Percentiles rank a stretch among this genome's conserved stretches.
Conservation (phyloP, 495 filamentous ascomycete genomes). For the Neurospora cerealis region DNA sequence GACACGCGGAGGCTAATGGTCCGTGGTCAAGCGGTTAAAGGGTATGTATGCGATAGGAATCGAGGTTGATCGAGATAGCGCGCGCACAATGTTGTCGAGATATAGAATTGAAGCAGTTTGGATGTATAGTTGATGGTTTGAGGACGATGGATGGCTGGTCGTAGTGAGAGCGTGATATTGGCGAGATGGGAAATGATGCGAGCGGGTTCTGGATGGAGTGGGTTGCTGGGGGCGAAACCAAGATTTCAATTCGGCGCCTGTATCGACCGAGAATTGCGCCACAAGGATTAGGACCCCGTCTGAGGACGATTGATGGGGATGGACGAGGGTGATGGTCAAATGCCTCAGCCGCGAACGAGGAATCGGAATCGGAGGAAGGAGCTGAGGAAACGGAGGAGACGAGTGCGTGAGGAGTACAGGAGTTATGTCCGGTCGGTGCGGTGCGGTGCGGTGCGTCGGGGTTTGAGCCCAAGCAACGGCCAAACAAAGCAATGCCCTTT, state of each 20-base stretch:
- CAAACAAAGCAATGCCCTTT: neutral
- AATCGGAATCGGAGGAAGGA: neutral
- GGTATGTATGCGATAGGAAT: neutral
- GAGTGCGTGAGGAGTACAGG: neutral
- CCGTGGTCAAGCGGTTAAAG: neutral
- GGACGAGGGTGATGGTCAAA: conserved; percentile 15
- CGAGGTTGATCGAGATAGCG: neutral
- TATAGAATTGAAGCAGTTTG: neutral
- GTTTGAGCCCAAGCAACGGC: neutral
- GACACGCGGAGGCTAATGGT: neutral
- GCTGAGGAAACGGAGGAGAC: neutral
- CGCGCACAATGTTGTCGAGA: neutral
- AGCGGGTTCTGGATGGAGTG: neutral
- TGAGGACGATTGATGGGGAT: conserved; percentile 8
- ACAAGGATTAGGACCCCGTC: neutral
- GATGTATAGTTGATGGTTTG: neutral
- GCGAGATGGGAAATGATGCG: neutral
- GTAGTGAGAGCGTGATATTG: neutral
- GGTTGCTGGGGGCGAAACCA: neutral
- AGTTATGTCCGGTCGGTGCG: neutral
- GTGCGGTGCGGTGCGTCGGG: neutral
- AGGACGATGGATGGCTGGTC: neutral
- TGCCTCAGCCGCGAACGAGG: conserved; percentile 22
- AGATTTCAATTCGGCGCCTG: neutral
- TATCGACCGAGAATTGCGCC: neutral